phyloP scores from a whole-genome alignment of 2,329 filamentous ascomycete species.

The Botrytis aclada region DNA sequence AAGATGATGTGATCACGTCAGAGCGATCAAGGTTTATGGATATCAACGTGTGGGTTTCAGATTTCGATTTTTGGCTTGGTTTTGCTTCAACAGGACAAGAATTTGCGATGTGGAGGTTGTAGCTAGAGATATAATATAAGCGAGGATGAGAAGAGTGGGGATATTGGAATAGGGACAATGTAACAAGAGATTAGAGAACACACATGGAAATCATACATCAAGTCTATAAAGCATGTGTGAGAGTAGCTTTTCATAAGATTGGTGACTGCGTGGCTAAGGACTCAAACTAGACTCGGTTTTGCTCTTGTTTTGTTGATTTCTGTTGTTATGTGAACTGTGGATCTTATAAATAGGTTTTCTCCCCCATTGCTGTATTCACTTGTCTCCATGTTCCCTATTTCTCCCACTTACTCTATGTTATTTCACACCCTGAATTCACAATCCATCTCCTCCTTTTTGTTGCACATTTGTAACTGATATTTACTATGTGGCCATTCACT shows the following conservation, averaged over 20 bases:
- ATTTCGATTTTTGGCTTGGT: background rate
- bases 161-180: background rate
- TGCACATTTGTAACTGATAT: no score
- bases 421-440: no score
- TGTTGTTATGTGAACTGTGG: background rate
- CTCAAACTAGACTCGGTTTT: background rate
- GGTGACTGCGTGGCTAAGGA: background rate
- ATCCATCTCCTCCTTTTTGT: no score
- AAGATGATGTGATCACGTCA: background rate
- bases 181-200: background rate
- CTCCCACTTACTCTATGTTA: no score
- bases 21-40: background rate
- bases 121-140: background rate
- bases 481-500: no score
- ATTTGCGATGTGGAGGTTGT: background rate
- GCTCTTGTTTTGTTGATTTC: background rate
- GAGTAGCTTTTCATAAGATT: no score
- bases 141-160: background rate
- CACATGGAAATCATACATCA: fast-evolving
- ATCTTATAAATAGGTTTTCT: background rate
- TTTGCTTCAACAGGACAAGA: background rate
- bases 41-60: background rate
- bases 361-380: no score
- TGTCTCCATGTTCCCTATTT: no score
- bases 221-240: background rate